These are phyloP conservation scores for Nephelium lappaceum DNA, from an alignment of 345 rosid genomes.

Conservation along the genomic window DNA sequence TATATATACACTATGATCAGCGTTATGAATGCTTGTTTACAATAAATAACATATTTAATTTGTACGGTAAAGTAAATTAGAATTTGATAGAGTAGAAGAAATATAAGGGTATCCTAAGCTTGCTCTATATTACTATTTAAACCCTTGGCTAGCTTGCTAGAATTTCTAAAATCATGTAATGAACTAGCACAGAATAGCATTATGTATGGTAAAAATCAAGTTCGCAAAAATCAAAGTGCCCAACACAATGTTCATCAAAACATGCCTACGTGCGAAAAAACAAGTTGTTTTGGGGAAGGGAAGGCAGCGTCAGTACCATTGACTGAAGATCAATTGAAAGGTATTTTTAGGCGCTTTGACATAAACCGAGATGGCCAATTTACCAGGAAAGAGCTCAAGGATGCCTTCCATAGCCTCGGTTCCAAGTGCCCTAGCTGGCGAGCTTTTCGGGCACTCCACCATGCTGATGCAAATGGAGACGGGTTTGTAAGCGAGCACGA, in stretches of 20 bases:
- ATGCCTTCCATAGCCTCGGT: conserved; percentile 25
- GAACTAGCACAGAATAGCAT: neutral
- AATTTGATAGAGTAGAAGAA: neutral
- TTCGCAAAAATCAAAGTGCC: too few species aligned
- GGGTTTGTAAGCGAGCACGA: conserved; percentile 16
- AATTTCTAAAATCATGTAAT: neutral
- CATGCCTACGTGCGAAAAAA: too few species aligned
- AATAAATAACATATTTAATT: too few species aligned
- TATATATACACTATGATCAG: neutral
- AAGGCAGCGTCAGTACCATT: neutral
- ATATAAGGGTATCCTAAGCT: neutral
- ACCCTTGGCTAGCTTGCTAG: neutral
- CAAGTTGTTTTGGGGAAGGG: too few species aligned
- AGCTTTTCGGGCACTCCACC: conserved; percentile 9
- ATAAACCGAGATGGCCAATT: conserved; percentile 23
- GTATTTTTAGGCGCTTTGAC: conserved; percentile 16
- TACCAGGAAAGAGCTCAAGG: conserved; percentile 22
- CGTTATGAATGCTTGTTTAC: neutral
- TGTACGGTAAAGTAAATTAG: neutral
- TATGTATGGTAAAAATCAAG: too few species aligned
- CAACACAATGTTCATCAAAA: too few species aligned
- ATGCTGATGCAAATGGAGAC: conserved; percentile 23
- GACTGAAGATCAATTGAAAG: conserved; percentile 25
- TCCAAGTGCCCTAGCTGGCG: conserved; percentile 16
- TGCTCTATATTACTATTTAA: neutral